These are phyloP conservation scores for Acacia acuminata DNA, from an alignment of 306 rosid genomes.

Conservation along the genomic window DNA sequence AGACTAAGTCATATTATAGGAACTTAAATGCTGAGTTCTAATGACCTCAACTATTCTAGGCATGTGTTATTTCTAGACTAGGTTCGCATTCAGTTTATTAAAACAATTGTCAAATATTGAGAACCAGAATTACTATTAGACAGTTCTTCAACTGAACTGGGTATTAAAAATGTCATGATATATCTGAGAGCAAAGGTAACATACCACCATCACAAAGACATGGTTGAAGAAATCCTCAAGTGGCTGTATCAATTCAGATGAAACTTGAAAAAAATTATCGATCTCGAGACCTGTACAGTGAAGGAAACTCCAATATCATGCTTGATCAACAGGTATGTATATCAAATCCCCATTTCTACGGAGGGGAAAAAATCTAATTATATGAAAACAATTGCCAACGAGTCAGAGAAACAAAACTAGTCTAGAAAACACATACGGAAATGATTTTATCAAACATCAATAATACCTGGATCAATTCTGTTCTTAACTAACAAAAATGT, in stretches of 20 bases:
- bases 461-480: constrained; percentile 62
- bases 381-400: not conserved
- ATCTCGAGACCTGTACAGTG: constrained; percentile 61
- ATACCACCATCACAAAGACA: constrained; percentile 97
- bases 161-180: not conserved
- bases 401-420: not conserved
- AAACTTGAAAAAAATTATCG: constrained; percentile 64
- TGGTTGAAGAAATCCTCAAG: constrained; percentile 83
- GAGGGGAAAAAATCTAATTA: not conserved
- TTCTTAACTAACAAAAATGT: constrained; percentile 58
- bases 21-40: not conserved
- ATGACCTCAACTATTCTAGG: not conserved
- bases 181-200: constrained; percentile 34
- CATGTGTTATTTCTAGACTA: not conserved
- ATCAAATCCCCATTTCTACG: not conserved
- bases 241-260: constrained; percentile 78
- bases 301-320: constrained; percentile 21
- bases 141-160: constrained; percentile 6
- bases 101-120: not conserved
- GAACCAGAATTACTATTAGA: not conserved
- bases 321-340: not conserved
- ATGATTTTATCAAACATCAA: constrained; percentile 5
- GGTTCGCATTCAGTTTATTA: not conserved
- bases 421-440: not conserved
- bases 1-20: not conserved